These are phyloP conservation scores for Aspergillus floridensis DNA, from an alignment of 2,329 filamentous ascomycete genomes.

Conservation along the genomic window DNA sequence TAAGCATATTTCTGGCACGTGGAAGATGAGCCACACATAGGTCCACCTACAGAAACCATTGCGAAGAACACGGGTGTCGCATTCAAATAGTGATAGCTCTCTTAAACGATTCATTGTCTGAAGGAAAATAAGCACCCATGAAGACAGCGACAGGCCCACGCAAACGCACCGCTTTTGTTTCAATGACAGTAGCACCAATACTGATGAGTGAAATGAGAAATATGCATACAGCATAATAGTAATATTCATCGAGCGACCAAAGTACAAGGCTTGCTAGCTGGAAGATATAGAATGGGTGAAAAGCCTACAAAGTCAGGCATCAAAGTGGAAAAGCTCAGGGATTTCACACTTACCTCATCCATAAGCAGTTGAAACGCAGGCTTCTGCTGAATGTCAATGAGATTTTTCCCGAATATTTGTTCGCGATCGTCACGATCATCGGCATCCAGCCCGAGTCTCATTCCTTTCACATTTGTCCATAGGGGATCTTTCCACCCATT, in stretches of 20 bases:
- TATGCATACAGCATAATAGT: constrained; percentile 95
- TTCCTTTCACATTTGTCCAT: constrained; percentile 74
- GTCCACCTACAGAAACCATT: constrained; percentile 79
- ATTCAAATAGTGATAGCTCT: constrained; percentile 92
- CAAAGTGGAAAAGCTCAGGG: background rate
- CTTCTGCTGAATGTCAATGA: constrained; percentile 93
- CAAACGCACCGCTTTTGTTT: constrained; percentile 71
- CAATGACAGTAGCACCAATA: constrained; percentile 82
- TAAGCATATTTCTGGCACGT: constrained; percentile 4
- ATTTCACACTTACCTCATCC: constrained; percentile 65
- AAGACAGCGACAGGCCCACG: background rate
- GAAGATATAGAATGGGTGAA: constrained; percentile 98
- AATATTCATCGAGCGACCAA: constrained; percentile 95
- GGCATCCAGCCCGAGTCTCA: constrained; percentile 77
- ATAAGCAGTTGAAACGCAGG: constrained; percentile 76
- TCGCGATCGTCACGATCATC: constrained; percentile 84
- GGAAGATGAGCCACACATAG: background rate
- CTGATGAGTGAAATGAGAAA: constrained; percentile 92
- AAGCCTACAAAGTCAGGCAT: constrained; percentile 55
- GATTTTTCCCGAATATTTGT: constrained; percentile 81
- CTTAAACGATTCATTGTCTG: constrained; percentile 84
- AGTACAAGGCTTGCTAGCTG: constrained; percentile 90
- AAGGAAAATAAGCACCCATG: constrained; percentile 15
- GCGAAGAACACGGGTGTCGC: constrained; percentile 86
- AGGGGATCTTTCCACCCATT: constrained; percentile 91